Percentiles rank a stretch among this genome's conserved stretches.
Evolutionary conservation across 495 filamentous ascomycete genomes (phyloP).

Genomic region (Penicillium macrosclerotiorum): DNA sequence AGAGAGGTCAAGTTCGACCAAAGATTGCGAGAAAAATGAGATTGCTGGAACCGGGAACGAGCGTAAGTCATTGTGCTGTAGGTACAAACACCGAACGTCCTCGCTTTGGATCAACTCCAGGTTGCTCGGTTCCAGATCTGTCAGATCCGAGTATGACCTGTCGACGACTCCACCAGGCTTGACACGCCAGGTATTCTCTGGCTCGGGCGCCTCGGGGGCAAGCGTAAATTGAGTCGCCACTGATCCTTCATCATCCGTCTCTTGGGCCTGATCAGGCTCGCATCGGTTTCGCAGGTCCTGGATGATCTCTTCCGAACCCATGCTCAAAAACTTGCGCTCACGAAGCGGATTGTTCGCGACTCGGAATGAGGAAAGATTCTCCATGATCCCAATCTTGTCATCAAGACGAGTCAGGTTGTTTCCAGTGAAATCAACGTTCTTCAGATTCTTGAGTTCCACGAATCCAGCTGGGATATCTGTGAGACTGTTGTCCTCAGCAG

Average conservation of each 20-base stretch:
- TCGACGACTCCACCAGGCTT: slow-evolving; percentile 73
- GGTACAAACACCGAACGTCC: slow-evolving; percentile 56
- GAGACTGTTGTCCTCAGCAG: slow-evolving; percentile 78
- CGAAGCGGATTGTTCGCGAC: slow-evolving; percentile 83
- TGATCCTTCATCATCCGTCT: slow-evolving; percentile 45
- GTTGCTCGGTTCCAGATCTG: slow-evolving; percentile 43
- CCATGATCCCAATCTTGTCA: slow-evolving; percentile 75
- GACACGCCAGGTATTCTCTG: slow-evolving; percentile 54
- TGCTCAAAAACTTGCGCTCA: slow-evolving; percentile 78
- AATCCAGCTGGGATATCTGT: slow-evolving; percentile 73
- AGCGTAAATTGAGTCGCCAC: slow-evolving; percentile 46
- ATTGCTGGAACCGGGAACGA: slow-evolving; percentile 63
- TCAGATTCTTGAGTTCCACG: slow-evolving; percentile 59
- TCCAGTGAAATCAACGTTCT: slow-evolving; percentile 74
- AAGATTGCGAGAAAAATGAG: slow-evolving; percentile 60
- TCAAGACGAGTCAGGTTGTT: slow-evolving; percentile 79
- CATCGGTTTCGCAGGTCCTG: slow-evolving; percentile 67
- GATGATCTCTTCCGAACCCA: slow-evolving; percentile 81
- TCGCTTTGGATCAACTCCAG: slow-evolving; percentile 44
- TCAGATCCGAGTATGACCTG: slow-evolving; percentile 62
- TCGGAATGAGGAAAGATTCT: slow-evolving; percentile 66
- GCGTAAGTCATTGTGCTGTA: slow-evolving; percentile 74
- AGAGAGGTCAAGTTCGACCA: slow-evolving; percentile 75
- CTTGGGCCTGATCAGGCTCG: slow-evolving; percentile 53
- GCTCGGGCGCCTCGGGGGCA: slow-evolving; percentile 39